A percentile compares a stretch with the other conserved stretches of the same genome.
These are phyloP conservation scores for Aegilops tauschii DNA, from an alignment of 176 grass and related monocot genomes.

Conservation along the genomic window DNA sequence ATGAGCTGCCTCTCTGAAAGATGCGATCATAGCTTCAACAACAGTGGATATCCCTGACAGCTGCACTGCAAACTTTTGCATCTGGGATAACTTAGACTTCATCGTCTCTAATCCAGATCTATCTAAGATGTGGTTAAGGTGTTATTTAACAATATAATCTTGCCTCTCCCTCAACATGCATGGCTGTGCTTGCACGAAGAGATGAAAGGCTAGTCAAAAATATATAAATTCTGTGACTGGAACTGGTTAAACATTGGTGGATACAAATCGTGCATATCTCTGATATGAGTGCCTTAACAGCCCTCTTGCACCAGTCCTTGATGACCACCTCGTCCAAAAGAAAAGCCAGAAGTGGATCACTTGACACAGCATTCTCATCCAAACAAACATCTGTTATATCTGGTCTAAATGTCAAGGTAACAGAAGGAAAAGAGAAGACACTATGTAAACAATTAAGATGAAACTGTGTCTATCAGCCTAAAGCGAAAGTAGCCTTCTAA, in stretches of 20 bases:
- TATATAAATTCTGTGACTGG: not conserved
- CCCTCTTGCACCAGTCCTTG: slow-evolving; percentile 94
- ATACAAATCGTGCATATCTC: slow-evolving; percentile 76
- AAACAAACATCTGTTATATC: slow-evolving; percentile 96
- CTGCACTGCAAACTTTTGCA: slow-evolving; percentile 76
- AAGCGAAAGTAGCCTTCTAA: slow-evolving; percentile 20
- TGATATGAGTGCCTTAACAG: slow-evolving; percentile 48
- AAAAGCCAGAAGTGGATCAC: slow-evolving; percentile 95
- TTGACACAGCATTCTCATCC: slow-evolving; percentile 95
- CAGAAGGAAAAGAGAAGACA: not conserved
- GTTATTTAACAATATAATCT: slow-evolving; percentile 1
- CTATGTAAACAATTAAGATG: slow-evolving; percentile 1
- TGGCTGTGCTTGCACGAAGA: slow-evolving; percentile 3
- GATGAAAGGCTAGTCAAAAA: not conserved
- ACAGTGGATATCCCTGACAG: slow-evolving; percentile 78
- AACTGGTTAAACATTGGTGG: slow-evolving; percentile 41
- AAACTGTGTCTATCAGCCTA: not conserved
- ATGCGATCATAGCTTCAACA: slow-evolving; percentile 80
- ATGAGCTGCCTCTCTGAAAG: slow-evolving; percentile 73
- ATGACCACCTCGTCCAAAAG: slow-evolving; percentile 98
- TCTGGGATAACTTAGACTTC: slow-evolving; percentile 49
- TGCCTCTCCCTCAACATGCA: not conserved
- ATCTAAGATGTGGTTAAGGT: slow-evolving; percentile 65
- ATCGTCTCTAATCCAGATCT: slow-evolving; percentile 44
- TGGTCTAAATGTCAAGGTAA: slow-evolving; percentile 73